A percentile compares a stretch with the other conserved stretches of the same genome.
These are phyloP conservation scores for Hyaloscypha finlandica DNA, from an alignment of 495 filamentous ascomycete genomes.

Conservation along the genomic window DNA sequence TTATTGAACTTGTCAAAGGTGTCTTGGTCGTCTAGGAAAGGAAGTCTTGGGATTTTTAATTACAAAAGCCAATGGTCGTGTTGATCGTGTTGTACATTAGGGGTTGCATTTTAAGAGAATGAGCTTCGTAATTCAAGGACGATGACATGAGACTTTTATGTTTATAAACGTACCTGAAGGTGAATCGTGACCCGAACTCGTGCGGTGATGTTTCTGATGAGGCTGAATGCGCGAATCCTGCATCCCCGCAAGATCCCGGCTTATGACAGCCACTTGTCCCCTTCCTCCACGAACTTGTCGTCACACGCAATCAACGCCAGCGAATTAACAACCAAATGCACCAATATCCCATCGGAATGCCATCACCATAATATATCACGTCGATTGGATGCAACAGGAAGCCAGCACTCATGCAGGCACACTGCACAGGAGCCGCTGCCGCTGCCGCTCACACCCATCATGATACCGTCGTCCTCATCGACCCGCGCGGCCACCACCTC, in stretches of 20 bases:
- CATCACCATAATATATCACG: neutral
- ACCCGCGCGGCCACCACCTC: neutral
- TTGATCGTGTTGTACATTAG: neutral
- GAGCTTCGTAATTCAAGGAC: neutral
- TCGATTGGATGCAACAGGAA: neutral
- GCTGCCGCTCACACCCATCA: slow-evolving; percentile 16
- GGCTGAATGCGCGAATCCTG: neutral
- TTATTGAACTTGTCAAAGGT: neutral
- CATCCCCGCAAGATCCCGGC: neutral
- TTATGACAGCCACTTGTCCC: neutral
- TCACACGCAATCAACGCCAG: neutral
- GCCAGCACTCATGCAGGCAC: slow-evolving; percentile 5
- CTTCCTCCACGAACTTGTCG: neutral
- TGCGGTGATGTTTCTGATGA: neutral
- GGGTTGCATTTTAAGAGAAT: neutral
- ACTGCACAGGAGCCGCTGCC: slow-evolving; percentile 8
- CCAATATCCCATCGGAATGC: neutral
- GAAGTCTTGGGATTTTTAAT: neutral
- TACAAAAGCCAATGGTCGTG: slow-evolving; percentile 2
- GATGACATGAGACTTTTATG: neutral
- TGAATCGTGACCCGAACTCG: neutral
- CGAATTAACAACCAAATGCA: neutral
- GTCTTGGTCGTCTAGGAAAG: neutral
- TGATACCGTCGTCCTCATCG: slow-evolving; percentile 23
- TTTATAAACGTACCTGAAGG: neutral